Evolutionary conservation across 345 rosid species (phyloP), one percentile per base, ranked within the genome.

Genomic region (Pseudoturritis turrita): DNA sequence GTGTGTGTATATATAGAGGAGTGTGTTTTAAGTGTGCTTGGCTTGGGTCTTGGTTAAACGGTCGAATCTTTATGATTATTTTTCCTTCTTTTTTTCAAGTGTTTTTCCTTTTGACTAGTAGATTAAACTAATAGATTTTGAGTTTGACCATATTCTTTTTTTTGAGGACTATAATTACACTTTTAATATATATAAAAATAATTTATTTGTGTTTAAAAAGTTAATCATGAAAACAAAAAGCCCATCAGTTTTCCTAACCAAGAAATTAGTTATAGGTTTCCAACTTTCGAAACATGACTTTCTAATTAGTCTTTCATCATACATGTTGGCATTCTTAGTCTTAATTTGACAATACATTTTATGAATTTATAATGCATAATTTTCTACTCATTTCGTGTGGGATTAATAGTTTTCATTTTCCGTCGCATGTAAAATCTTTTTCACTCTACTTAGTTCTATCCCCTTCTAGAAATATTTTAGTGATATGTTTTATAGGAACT

Each of bases 131-230:
- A 46, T 68, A 14, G 35, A 60, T 36, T 76, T 46, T 26, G 15
- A 14, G 60, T 76, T 70, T 76, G 79, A 76, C 79, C 26, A 70
- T 76, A 76, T 76, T 70, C 79, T 70, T 40, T 70, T 70, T 47
- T 70, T 14, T 18, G 17, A 69, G 53, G 66, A 62, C 19, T 21
- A 53, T 35, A 10, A 8, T 2, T 23, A 43, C 28, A 13, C 26
- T 25, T 51, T 51, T 67, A 39, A 33, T 33, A 33, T 33, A 33
- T 46, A 22, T 13, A 15, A 35, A 10, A 40, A n/a, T 41, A 9
- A 10, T 10, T 62, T 41, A 3, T 17, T 44, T 62, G 68, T 45
- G 28, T 19, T 62, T n/a, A 17, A 23, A 54, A 60, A 25, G 35
- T 22, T 23, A 22, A 9, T 36, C 29, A 57, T 35, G 31, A 21